Percentiles rank a stretch among this genome's conserved stretches.
Evolutionary conservation across 1,284 basidiomycete species (phyloP).

Genomic region (Naganishia liquefaciens): DNA sequence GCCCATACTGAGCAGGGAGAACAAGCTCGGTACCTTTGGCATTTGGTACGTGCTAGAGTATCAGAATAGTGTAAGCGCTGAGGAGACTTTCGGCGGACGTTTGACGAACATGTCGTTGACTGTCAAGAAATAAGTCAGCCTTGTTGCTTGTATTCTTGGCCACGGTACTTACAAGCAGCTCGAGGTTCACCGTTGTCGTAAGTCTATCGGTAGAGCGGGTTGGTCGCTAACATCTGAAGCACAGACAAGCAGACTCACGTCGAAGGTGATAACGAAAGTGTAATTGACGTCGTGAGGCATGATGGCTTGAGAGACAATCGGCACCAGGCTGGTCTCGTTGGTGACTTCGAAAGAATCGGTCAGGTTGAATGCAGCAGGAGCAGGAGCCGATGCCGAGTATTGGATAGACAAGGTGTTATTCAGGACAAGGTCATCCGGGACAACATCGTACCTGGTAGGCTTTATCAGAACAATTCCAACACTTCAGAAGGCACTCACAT

Average conservation of each 20-base stretch:
- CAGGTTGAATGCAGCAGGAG: constrained; percentile 33
- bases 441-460: constrained; percentile 76
- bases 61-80: not conserved
- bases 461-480: constrained; percentile 16
- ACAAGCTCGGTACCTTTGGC: constrained; percentile 67
- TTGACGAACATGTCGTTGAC: constrained; percentile 53
- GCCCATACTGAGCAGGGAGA: constrained; percentile 75
- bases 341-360: constrained; percentile 38
- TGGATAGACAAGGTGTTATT: constrained; percentile 76
- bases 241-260: constrained; percentile 40
- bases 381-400: constrained; percentile 58
- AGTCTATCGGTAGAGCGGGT: constrained; percentile 39
- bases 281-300: constrained; percentile 49
- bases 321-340: constrained; percentile 55
- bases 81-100: not conserved
- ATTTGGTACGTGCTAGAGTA: constrained; percentile 50
- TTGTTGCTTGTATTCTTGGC: not conserved
- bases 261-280: constrained; percentile 55
- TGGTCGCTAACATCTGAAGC: not conserved
- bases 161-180: constrained; percentile 44
- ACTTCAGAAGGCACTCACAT: constrained; percentile 50
- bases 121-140: constrained; percentile 17
- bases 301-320: constrained; percentile 47
- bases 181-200: constrained; percentile 55
- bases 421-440: constrained; percentile 69